Percentiles rank a stretch among this genome's conserved stretches.
phyloP scores from a whole-genome alignment of 2,329 filamentous ascomycete species.

The Fusarium pseudonygamai region DNA sequence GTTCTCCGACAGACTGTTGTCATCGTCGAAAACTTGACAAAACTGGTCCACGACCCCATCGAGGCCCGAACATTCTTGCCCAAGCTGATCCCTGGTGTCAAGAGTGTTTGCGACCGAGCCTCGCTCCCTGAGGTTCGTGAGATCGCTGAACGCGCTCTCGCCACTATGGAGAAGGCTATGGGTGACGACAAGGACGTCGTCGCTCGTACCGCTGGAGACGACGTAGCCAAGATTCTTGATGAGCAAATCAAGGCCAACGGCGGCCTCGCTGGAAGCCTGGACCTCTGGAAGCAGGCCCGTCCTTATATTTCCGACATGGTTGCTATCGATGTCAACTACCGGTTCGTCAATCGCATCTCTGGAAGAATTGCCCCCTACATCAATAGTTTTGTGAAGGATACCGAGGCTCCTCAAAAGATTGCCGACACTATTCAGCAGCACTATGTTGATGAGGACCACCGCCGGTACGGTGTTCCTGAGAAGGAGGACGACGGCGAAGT shows the following conservation, averaged over 20 bases:
- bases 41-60: slow-evolving; percentile 93
- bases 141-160: slow-evolving; percentile 81
- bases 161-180: slow-evolving; percentile 95
- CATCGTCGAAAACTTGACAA: slow-evolving; percentile 97
- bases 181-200: slow-evolving; percentile 72
- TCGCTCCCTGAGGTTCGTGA: slow-evolving; percentile 95
- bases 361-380: slow-evolving; percentile 79
- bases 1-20: slow-evolving; percentile 95
- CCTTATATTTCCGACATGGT: slow-evolving; percentile 85
- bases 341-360: slow-evolving; percentile 78
- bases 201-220: slow-evolving; percentile 73
- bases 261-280: slow-evolving; percentile 66
- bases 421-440: slow-evolving; percentile 78
- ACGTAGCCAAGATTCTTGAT: slow-evolving; percentile 79
- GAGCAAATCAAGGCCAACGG: slow-evolving; percentile 77
- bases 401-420: slow-evolving; percentile 69
- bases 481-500: slow-evolving; percentile 92
- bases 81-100: slow-evolving; percentile 92
- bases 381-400: slow-evolving; percentile 70
- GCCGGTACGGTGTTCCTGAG: slow-evolving; percentile 84
- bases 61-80: slow-evolving; percentile 96
- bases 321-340: slow-evolving; percentile 85
- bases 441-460: slow-evolving; percentile 85
- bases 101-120: slow-evolving; percentile 85
- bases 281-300: slow-evolving; percentile 74